Evolutionary conservation across 2,329 filamentous ascomycete species (phyloP).

Genomic region (Alternaria postmessia): DNA sequence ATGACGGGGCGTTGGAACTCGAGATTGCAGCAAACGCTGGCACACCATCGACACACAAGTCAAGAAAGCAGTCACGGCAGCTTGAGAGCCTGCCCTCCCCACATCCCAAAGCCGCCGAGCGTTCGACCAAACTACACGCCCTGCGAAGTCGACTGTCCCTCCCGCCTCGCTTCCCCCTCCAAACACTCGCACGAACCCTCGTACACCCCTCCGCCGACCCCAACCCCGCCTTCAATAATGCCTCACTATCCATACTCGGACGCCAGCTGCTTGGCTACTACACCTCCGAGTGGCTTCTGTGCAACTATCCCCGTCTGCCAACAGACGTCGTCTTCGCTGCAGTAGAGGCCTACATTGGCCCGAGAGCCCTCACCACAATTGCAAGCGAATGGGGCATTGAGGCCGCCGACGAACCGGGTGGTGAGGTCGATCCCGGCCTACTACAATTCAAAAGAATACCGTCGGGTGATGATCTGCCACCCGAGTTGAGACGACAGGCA

Average conservation of each 20-base stretch:
- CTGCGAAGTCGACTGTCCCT: slow-evolving; percentile 89
- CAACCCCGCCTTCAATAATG: slow-evolving; percentile 86
- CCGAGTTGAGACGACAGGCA: slow-evolving; percentile 30
- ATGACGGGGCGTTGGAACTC: slow-evolving; percentile 20
- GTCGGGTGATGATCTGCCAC: slow-evolving; percentile 38
- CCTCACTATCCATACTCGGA: slow-evolving; percentile 81
- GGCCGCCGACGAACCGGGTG: slow-evolving; percentile 81
- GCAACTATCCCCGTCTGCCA: slow-evolving; percentile 88
- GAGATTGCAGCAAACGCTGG: slow-evolving; percentile 21
- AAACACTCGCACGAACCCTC: slow-evolving; percentile 85
- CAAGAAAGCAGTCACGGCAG: slow-evolving; percentile 15
- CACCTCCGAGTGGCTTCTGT: slow-evolving; percentile 85
- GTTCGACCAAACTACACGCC: slow-evolving; percentile 89
- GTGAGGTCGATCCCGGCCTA: slow-evolving; percentile 89
- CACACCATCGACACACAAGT: slow-evolving; percentile 11
- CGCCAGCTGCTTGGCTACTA: slow-evolving; percentile 87
- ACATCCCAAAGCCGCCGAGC: slow-evolving; percentile 68
- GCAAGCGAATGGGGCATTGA: slow-evolving; percentile 92
- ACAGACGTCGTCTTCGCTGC: slow-evolving; percentile 87
- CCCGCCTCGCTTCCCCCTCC: slow-evolving; percentile 79
- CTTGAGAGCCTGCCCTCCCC: slow-evolving; percentile 71
- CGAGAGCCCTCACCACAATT: slow-evolving; percentile 75
- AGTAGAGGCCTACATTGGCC: slow-evolving; percentile 83
- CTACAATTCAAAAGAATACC: slow-evolving; percentile 74
- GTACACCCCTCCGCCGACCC: slow-evolving; percentile 85